Evolutionary conservation across 192 early-diverging fungal genomes (phyloP).

Genomic region (Backusella tarrabulga): DNA sequence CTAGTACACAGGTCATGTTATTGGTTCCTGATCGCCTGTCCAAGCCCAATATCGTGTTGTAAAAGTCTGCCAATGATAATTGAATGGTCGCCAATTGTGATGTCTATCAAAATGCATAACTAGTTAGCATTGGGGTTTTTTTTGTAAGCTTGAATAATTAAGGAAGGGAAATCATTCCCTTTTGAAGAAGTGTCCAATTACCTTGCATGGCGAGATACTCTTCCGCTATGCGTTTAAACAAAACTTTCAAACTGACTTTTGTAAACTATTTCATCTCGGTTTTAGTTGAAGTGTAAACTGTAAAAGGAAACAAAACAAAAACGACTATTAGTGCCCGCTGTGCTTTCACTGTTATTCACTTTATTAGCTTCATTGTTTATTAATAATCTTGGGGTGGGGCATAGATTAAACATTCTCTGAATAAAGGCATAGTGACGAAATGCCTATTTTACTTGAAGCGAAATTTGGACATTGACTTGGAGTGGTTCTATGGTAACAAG

Average conservation of each 20-base stretch:
- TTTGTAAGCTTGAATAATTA: background rate
- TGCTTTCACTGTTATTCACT: background rate
- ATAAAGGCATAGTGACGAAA: background rate
- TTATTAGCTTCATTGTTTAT: background rate
- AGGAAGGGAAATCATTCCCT: background rate
- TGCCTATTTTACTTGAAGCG: background rate
- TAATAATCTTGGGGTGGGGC: background rate
- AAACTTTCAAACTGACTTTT: background rate
- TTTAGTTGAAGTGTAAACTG: background rate
- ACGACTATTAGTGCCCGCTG: background rate
- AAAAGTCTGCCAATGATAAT: conserved; percentile 10
- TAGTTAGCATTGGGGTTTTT: too few species aligned
- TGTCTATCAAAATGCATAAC: background rate
- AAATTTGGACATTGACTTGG: background rate
- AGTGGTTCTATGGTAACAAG: background rate
- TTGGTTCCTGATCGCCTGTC: background rate
- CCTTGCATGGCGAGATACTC: background rate
- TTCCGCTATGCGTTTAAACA: background rate
- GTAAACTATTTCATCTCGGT: background rate
- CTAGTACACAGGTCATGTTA: background rate
- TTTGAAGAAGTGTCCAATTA: background rate
- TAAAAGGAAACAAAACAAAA: background rate
- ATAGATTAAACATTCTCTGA: background rate
- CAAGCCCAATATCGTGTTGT: conserved; percentile 2
- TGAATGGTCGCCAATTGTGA: too few species aligned